Percentiles rank a stretch among this genome's conserved stretches.
phyloP scores from a whole-genome alignment of 2,329 filamentous ascomycete species.

The Ophiocordyceps robertsii region DNA sequence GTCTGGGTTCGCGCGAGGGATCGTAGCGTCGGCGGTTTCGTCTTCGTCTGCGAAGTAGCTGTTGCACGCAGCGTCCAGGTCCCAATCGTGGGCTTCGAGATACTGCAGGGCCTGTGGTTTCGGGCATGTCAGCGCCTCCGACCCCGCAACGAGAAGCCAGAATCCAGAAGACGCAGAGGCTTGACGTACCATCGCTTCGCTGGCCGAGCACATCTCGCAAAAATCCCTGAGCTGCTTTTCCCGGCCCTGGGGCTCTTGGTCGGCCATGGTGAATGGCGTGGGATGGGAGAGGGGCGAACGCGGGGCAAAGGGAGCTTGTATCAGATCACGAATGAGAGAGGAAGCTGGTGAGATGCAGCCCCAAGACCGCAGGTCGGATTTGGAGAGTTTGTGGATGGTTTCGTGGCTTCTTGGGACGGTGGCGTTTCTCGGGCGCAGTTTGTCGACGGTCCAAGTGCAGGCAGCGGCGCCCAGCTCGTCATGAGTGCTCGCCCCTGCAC shows the following conservation, averaged over 20 bases:
- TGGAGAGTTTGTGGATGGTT: too few relatives aligned
- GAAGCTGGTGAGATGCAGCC: too few relatives aligned
- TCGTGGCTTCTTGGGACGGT: too few relatives aligned
- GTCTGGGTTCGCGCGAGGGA: conserved; percentile 6
- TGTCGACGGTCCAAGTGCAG: too few relatives aligned
- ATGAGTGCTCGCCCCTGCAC: too few relatives aligned
- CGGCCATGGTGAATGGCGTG: conserved; percentile 14
- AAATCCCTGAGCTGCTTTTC: conserved; percentile 16
- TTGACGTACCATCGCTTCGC: conserved; percentile 12
- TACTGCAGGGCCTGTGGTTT: conserved; percentile 48
- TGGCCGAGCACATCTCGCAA: conserved; percentile 12
- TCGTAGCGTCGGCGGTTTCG: conserved; percentile 25
- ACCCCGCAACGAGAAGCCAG: background rate
- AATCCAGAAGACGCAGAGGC: background rate
- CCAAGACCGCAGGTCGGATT: too few relatives aligned
- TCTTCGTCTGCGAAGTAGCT: conserved; percentile 49
- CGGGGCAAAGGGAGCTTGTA: background rate
- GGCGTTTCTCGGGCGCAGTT: too few relatives aligned
- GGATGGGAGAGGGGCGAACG: background rate
- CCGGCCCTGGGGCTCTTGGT: conserved; percentile 7
- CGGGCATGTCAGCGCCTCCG: background rate
- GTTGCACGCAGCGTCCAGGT: conserved; percentile 31
- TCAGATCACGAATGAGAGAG: too few relatives aligned
- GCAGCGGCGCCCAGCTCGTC: too few relatives aligned
- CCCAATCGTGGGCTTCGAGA: conserved; percentile 30